Evolutionary conservation across 352 stramenopile species (phyloP).

Genomic region (Pythium aristosporum): DNA sequence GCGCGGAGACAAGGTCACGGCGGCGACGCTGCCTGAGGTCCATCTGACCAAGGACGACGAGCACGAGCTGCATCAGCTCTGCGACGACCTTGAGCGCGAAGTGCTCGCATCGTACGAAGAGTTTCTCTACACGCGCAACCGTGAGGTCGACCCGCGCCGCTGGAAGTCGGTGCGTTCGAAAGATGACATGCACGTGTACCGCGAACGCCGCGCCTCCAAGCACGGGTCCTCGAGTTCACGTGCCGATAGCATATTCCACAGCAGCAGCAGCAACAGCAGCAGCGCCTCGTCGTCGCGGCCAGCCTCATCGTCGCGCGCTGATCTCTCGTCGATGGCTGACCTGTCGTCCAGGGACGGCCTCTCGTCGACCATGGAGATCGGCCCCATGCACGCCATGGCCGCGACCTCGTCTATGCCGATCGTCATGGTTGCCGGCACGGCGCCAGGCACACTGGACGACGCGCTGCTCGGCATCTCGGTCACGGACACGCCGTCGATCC

Average conservation of each 20-base stretch:
- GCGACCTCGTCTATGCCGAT: constrained; percentile 36
- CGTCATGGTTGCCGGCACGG: constrained; percentile 31
- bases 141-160: constrained; percentile 30
- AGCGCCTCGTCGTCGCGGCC: constrained; percentile 18
- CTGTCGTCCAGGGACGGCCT: constrained; percentile 1
- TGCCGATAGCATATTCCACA: constrained; percentile 30
- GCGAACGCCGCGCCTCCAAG: constrained; percentile 39
- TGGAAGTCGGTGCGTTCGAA: constrained; percentile 35
- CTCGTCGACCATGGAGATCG: constrained; percentile 30
- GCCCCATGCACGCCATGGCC: constrained; percentile 38
- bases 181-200: constrained; percentile 36
- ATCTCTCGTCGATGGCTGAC: background rate
- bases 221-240: constrained; percentile 7
- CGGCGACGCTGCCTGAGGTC: constrained; percentile 11
- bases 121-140: constrained; percentile 30
- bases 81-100: constrained; percentile 27
- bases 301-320: no score
- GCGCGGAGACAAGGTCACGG: constrained; percentile 4
- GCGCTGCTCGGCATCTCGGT: constrained; percentile 48
- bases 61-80: constrained; percentile 12
- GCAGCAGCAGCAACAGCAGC: constrained; percentile 17
- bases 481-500: constrained; percentile 40
- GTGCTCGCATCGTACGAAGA: constrained; percentile 42
- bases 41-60: constrained; percentile 11
- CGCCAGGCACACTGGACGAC: constrained; percentile 48